Conservation (phyloP, 495 filamentous ascomycete species). For the Arthonia radiata region DNA sequence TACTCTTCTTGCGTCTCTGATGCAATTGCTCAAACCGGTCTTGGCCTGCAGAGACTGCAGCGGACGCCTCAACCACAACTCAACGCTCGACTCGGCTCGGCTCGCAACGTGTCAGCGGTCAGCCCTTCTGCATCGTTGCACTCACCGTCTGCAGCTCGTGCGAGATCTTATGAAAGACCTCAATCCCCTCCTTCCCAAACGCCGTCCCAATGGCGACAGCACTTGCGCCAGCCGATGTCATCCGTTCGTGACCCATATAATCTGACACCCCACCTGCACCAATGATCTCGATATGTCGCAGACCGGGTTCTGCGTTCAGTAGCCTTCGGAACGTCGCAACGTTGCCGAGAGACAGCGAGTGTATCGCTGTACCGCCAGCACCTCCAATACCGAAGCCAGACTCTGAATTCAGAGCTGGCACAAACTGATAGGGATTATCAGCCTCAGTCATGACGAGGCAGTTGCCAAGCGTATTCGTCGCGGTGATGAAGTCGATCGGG, state of each 20-base stretch:
- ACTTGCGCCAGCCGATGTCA: slow-evolving; percentile 34
- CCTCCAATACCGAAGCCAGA: slow-evolving; percentile 34
- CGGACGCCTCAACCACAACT: no score
- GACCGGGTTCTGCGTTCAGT: slow-evolving; percentile 21
- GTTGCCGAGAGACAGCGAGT: slow-evolving; percentile 52
- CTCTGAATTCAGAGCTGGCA: slow-evolving; percentile 16
- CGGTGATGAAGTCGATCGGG: slow-evolving; percentile 36
- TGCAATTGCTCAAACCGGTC: no score
- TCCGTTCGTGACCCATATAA: slow-evolving; percentile 28
- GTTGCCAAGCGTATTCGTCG: slow-evolving; percentile 45
- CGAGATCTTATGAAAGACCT: slow-evolving; percentile 30
- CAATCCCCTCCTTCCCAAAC: slow-evolving; percentile 30
- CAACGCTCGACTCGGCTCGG: no score
- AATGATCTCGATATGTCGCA: slow-evolving; percentile 27
- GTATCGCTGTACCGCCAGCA: slow-evolving; percentile 38
- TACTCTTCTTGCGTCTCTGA: no score
- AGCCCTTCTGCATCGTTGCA: no score
- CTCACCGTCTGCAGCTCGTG: no score
- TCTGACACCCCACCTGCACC: slow-evolving; percentile 45
- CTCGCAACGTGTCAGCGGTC: no score
- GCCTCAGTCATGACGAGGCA: slow-evolving; percentile 24
- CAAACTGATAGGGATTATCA: slow-evolving; percentile 6
- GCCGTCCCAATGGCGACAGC: slow-evolving; percentile 41
- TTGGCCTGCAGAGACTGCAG: no score
- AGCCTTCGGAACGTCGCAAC: slow-evolving; percentile 30